phyloP scores from a whole-genome alignment of 371 early-diverging fungal genomes.

The Blakeslea trispora region DNA sequence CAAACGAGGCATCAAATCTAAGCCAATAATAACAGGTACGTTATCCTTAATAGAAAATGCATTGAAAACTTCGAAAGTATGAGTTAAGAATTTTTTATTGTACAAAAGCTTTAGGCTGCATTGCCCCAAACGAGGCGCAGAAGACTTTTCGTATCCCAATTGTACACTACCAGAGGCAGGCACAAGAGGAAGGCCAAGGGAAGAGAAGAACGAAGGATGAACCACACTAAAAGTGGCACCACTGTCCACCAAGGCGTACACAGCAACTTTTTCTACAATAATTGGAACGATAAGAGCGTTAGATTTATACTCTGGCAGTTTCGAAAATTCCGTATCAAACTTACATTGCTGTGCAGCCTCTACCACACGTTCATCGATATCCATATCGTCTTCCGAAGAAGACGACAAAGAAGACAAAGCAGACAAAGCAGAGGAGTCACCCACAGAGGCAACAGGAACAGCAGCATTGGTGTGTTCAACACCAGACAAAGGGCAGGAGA shows the following conservation, averaged over 20 bases:
- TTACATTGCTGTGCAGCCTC: conserved; percentile 8
- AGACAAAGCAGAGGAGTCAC: too few species aligned
- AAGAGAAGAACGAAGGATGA: neutral
- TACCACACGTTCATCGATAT: neutral
- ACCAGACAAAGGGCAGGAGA: neutral
- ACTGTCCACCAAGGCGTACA: conserved; percentile 8
- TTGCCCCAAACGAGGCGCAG: neutral
- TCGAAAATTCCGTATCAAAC: conserved; percentile 2
- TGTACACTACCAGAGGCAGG: conserved; percentile 1
- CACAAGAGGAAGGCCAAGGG: neutral
- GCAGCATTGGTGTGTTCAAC: neutral
- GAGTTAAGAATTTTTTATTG: conserved; percentile 7
- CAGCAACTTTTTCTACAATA: conserved; percentile 6
- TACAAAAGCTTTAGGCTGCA: conserved; percentile 2
- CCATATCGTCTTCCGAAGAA: conserved; percentile 1
- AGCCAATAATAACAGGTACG: conserved; percentile 3
- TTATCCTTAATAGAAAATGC: conserved; percentile 5
- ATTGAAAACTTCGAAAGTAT: conserved; percentile 17
- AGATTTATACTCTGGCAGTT: neutral
- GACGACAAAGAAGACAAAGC: too few species aligned
- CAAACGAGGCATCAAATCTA: conserved; percentile 9
- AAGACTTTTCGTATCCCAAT: neutral
- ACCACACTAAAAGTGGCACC: conserved; percentile 9
- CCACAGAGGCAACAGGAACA: neutral
- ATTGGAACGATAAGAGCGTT: conserved; percentile 5